phyloP scores from a whole-genome alignment of 768 basidiomycete species.

The Amanita jacksonii region DNA sequence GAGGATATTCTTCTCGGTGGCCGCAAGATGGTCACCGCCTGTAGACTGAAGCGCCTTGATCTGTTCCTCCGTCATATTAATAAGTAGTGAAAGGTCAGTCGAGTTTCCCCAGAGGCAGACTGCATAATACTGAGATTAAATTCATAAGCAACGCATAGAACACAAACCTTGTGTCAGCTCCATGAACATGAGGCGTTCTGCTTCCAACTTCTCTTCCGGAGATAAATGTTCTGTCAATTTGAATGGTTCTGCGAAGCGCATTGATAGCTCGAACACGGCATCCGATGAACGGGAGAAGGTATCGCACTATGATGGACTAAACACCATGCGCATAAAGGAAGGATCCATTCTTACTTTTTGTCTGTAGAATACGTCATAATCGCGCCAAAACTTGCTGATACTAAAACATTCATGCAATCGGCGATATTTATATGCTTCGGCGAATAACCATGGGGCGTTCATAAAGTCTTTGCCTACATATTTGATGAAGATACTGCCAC shows the following conservation, averaged over 20 bases:
- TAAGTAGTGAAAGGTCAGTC: constrained; percentile 88
- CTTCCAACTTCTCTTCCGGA: constrained; percentile 50
- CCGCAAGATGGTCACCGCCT: constrained; percentile 90
- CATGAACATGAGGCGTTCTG: constrained; percentile 78
- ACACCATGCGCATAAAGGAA: no score
- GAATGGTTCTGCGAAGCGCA: constrained; percentile 84
- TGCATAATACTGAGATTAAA: constrained; percentile 18
- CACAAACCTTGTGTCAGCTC: constrained; percentile 74
- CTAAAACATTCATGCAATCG: constrained; percentile 91
- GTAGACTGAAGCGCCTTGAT: constrained; percentile 95
- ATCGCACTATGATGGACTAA: constrained; percentile 50
- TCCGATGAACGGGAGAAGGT: constrained; percentile 89
- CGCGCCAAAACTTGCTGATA: constrained; percentile 79
- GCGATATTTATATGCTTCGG: constrained; percentile 90
- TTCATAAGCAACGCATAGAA: constrained; percentile 4
- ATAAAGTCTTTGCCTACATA: constrained; percentile 77
- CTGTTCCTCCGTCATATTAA: constrained; percentile 97
- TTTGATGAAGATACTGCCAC: neutral
- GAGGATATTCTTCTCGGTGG: constrained; percentile 93
- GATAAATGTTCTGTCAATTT: constrained; percentile 45
- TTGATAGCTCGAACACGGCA: constrained; percentile 90
- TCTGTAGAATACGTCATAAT: constrained; percentile 92
- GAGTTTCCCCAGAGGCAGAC: constrained; percentile 98
- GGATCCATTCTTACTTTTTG: constrained; percentile 53
- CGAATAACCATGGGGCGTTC: constrained; percentile 96